Evolutionary conservation across 768 basidiomycete species (phyloP).

Genomic region (Calocera viscosa): DNA sequence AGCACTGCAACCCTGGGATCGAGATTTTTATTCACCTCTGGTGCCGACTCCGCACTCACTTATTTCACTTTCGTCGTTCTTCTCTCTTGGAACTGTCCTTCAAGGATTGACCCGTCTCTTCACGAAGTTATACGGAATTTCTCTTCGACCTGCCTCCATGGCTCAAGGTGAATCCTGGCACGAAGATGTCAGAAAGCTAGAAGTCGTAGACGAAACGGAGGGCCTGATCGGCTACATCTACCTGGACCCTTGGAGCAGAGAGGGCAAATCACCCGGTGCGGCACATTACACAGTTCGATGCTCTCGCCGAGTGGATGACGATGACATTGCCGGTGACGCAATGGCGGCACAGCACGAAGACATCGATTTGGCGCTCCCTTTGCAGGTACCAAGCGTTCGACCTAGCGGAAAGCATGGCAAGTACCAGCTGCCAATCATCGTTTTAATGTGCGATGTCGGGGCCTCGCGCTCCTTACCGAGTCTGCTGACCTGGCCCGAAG

Average conservation of each 20-base stretch:
- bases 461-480: conserved; percentile 56
- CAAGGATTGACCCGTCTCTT: conserved; percentile 86
- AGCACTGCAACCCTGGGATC: conserved; percentile 86
- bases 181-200: conserved; percentile 72
- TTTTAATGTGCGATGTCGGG: conserved; percentile 77
- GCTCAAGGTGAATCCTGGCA: conserved; percentile 81
- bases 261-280: conserved; percentile 78
- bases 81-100: conserved; percentile 79
- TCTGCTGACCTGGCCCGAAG: conserved; percentile 80
- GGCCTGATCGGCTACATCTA: conserved; percentile 92
- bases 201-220: conserved; percentile 79
- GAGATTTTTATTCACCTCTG: conserved; percentile 82
- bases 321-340: conserved; percentile 63
- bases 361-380: conserved; percentile 26
- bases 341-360: conserved; percentile 29
- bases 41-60: conserved; percentile 56
- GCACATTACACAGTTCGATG: conserved; percentile 98
- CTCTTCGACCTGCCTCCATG: conserved; percentile 56
- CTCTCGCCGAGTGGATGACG: conserved; percentile 82
- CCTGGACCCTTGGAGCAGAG: conserved; percentile 75
- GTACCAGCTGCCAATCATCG: conserved; percentile 84
- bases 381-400: conserved; percentile 40
- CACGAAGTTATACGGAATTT: conserved; percentile 73
- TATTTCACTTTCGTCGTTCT: conserved; percentile 41
- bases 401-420: conserved; percentile 46